phyloP scores from a whole-genome alignment of 2,329 filamentous ascomycete species.

The Nannizzia gypsea region DNA sequence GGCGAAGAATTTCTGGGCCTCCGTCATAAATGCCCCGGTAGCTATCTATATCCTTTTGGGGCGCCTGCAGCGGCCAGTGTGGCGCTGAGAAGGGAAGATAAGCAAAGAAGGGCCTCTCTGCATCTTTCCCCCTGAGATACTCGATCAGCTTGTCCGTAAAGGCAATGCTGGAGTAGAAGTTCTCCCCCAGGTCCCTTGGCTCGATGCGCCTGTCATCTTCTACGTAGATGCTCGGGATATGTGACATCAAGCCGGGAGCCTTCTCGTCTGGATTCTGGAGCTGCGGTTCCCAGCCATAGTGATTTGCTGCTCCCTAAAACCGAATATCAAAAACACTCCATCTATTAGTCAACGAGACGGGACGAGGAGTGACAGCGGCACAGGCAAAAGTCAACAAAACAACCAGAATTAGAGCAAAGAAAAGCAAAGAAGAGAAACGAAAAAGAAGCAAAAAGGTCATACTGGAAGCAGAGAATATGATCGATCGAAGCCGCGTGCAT shows the following conservation, averaged over 20 bases:
- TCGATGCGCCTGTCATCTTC: conserved; percentile 33
- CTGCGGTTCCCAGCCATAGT: conserved; percentile 44
- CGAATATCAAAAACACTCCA: neutral
- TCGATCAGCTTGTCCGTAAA: conserved; percentile 43
- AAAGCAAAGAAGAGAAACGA: too few species aligned
- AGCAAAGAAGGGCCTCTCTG: conserved; percentile 44
- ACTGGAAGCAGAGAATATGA: conserved; percentile 50
- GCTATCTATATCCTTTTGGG: conserved; percentile 43
- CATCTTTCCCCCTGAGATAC: conserved; percentile 41
- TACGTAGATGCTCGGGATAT: conserved; percentile 36
- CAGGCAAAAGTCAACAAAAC: neutral
- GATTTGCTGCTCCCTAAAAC: conserved; percentile 29
- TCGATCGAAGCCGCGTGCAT: conserved; percentile 47
- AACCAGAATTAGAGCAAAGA: neutral
- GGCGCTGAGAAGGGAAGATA: conserved; percentile 52
- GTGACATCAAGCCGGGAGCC: conserved; percentile 28
- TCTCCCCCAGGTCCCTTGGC: conserved; percentile 35
- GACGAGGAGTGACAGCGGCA: too few species aligned
- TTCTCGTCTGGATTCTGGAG: conserved; percentile 31
- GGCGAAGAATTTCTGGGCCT: conserved; percentile 46
- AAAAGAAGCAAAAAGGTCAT: conserved; percentile 29
- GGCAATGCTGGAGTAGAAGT: conserved; percentile 44
- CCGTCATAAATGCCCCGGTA: conserved; percentile 51
- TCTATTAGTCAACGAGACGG: too few species aligned
- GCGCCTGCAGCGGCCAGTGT: conserved; percentile 53